Conservation (phyloP, 768 basidiomycete species). For the Rhodotorula graminis region DNA sequence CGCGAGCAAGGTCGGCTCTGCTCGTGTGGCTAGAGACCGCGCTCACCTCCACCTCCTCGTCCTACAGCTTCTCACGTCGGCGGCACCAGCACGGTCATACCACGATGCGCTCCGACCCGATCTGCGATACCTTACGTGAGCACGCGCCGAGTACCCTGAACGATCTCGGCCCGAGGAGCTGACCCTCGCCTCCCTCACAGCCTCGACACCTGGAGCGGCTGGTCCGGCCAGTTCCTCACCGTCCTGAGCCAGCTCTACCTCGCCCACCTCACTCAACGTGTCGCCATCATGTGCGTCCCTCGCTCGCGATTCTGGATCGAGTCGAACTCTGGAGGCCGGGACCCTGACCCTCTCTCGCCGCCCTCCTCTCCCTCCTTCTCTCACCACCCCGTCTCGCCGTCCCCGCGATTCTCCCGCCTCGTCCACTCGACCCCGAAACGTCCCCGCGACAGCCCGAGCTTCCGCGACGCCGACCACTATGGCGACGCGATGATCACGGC, state of each 20-base stretch:
- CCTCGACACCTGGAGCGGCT: slow-evolving; percentile 1
- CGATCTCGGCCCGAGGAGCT: too few relatives aligned
- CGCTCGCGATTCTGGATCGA: too few relatives aligned
- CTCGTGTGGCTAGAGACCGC: background rate
- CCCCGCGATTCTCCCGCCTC: too few relatives aligned
- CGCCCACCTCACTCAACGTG: slow-evolving; percentile 20
- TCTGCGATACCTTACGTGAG: slow-evolving; percentile 24
- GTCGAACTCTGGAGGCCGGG: too few relatives aligned
- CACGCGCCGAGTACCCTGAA: too few relatives aligned
- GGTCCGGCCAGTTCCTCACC: slow-evolving; percentile 22
- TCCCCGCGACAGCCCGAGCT: slow-evolving; percentile 26
- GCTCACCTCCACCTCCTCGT: too few relatives aligned
- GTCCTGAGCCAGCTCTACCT: slow-evolving; percentile 27
- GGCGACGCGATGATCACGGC: slow-evolving; percentile 31
- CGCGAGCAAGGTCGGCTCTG: too few relatives aligned
- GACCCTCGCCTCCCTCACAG: too few relatives aligned
- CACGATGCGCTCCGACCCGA: slow-evolving; percentile 18
- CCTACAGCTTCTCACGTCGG: slow-evolving; percentile 12
- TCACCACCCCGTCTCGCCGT: too few relatives aligned
- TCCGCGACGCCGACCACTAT: slow-evolving; percentile 30
- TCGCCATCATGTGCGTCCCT: slow-evolving; percentile 27
- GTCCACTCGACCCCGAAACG: too few relatives aligned
- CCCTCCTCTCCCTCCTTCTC: too few relatives aligned
- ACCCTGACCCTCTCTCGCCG: background rate
- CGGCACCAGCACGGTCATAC: slow-evolving; percentile 23